Evolutionary conservation across 2,329 filamentous ascomycete species (phyloP), one percentile per base, ranked within the genome.

Genomic region (Coniochaeta sp.): DNA sequence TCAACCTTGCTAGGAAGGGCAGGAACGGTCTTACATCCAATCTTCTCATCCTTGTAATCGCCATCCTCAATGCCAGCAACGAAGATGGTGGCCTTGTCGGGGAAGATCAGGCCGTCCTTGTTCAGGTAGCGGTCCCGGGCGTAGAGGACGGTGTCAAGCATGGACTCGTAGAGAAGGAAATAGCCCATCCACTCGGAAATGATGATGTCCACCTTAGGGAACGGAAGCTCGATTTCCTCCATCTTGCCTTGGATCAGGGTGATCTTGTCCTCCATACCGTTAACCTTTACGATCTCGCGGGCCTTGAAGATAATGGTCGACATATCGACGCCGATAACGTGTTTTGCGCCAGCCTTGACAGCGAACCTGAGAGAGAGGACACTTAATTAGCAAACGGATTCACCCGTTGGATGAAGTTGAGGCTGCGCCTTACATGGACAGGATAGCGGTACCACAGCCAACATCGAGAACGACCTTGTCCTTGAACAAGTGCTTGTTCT

Each of bases 161-260:
- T 99, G 85, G 86, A 90, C 86, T 99, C 95, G 78, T 99, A 99
- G 63, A 99, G 87, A 59, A 99, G 81, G 81, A 98, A 98, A 81
- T 99, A 99, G 36, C 95, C 95, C 95, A 99, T 99, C 95, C 95
- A 99, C 81, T 99, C 95, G 1, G 93, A 98, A 74, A 99, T 96
- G 79, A 99, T 99, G 74, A 99, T 99, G 73, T 99, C 95, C 66
- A 99, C 95, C 78, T 98, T 90, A 71, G 91, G 89, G 77, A 89
- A 96, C 22, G 95, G 95, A 64, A 99, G 82, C 71, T 89, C 82
- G 54, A 99, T 92, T 79, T 99, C 95, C 81, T 99, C 95, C 95
- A 99, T 99, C 85, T 99, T 99, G 74, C 95, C 95, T 81, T 98
- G 95, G 65, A 99, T 85, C 62, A 99, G 86, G 59, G 95, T 98